Evolutionary conservation across 805 yeast species (phyloP).

Genomic region (Barnettozyma vustinii): DNA sequence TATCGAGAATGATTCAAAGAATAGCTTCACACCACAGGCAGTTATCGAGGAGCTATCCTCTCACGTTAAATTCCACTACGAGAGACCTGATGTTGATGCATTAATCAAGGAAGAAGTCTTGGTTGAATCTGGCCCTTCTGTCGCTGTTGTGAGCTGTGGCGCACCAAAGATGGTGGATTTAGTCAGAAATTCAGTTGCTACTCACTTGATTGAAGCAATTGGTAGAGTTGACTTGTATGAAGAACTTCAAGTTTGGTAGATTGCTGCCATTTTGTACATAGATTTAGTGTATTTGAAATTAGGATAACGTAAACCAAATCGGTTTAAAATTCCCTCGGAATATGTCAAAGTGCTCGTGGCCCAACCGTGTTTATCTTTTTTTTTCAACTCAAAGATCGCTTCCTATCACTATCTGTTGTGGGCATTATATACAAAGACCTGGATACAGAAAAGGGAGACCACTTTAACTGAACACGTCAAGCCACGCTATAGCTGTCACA

Average conservation of each 20-base stretch:
- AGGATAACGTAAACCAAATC: neutral
- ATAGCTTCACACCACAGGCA: neutral
- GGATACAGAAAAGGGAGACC: too few relatives aligned
- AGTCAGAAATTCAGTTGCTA: slow-evolving; percentile 40
- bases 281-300: neutral
- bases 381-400: neutral
- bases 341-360: neutral
- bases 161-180: slow-evolving; percentile 55
- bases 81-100: slow-evolving; percentile 42
- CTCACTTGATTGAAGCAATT: slow-evolving; percentile 34
- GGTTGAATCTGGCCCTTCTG: slow-evolving; percentile 33
- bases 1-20: neutral
- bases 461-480: too few relatives aligned
- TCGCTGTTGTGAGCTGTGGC: slow-evolving; percentile 60
- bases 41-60: neutral
- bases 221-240: slow-evolving; percentile 65
- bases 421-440: too few relatives aligned
- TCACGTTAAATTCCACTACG: slow-evolving; percentile 30
- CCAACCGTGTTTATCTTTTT: neutral
- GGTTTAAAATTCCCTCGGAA: slow-evolving; percentile 3
- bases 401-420: too few relatives aligned
- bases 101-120: slow-evolving; percentile 29
- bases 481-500: too few relatives aligned
- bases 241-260: slow-evolving; percentile 68
- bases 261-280: neutral